Conservation (phyloP, 495 filamentous ascomycete genomes). For the Neurospora sp. region DNA sequence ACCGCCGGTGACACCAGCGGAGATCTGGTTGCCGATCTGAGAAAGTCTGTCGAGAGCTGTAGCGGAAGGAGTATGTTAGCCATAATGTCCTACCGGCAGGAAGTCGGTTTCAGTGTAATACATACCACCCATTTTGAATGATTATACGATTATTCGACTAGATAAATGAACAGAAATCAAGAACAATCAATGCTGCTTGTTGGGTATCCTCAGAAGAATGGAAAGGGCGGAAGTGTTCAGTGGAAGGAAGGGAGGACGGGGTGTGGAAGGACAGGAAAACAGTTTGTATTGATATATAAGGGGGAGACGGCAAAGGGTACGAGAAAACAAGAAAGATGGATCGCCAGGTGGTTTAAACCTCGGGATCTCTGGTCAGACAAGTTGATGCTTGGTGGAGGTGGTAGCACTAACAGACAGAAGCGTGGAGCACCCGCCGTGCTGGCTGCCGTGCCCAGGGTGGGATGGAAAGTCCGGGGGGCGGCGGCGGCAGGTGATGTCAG, state of each 20-base stretch:
- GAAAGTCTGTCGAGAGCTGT: constrained; percentile 36
- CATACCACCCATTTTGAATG: constrained; percentile 26
- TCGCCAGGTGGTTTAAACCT: neutral
- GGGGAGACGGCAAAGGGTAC: neutral
- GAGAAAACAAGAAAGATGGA: neutral
- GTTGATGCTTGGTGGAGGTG: neutral
- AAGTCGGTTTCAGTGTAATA: neutral
- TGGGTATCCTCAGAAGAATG: neutral
- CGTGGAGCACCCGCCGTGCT: neutral
- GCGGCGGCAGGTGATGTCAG: constrained; percentile 26
- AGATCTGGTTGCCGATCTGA: constrained; percentile 37
- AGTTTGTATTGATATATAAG: neutral
- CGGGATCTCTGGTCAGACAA: neutral
- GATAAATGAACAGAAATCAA: neutral
- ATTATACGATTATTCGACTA: neutral
- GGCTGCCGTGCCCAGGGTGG: neutral
- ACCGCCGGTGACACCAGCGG: constrained; percentile 23
- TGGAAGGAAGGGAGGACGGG: neutral
- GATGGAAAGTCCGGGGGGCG: neutral
- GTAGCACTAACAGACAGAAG: neutral
- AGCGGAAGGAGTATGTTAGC: constrained; percentile 2
- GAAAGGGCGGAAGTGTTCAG: neutral
- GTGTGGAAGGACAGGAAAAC: neutral
- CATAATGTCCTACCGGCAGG: neutral
- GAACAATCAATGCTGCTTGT: neutral